These are phyloP conservation scores for Anthracocystis panici-leucophaei DNA, from an alignment of 1,284 basidiomycete genomes.

Conservation along the genomic window DNA sequence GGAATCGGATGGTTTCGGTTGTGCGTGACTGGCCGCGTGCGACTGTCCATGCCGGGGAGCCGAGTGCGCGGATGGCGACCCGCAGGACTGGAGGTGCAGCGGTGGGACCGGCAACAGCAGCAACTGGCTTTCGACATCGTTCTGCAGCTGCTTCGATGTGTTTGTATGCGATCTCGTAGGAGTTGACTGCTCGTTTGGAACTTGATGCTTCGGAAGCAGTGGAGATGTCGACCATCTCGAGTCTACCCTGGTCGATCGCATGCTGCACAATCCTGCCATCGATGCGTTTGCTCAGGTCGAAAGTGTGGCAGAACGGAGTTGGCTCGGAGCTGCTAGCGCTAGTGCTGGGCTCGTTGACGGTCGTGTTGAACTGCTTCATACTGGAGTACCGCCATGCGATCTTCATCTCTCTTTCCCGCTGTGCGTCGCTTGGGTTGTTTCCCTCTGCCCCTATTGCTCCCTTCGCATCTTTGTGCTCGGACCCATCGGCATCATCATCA, in stretches of 20 bases:
- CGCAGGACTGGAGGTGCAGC: slow-evolving; percentile 51
- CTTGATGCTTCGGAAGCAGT: background rate
- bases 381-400: slow-evolving; percentile 91
- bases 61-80: slow-evolving; percentile 56
- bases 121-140: slow-evolving; percentile 17
- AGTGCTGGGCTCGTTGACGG: slow-evolving; percentile 72
- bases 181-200: slow-evolving; percentile 1
- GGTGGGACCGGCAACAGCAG: background rate
- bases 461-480: background rate
- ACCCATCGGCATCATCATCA: slow-evolving; percentile 5
- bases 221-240: slow-evolving; percentile 36
- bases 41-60: slow-evolving; percentile 52
- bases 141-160: slow-evolving; percentile 36
- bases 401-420: slow-evolving; percentile 53
- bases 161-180: slow-evolving; percentile 37
- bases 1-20: slow-evolving; percentile 49
- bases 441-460: background rate
- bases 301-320: slow-evolving; percentile 76
- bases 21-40: slow-evolving; percentile 16
- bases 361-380: slow-evolving; percentile 91
- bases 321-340: slow-evolving; percentile 13
- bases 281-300: slow-evolving; percentile 76
- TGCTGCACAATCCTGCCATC: slow-evolving; percentile 43
- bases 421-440: background rate
- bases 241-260: slow-evolving; percentile 22